Percentiles rank a stretch among this genome's conserved stretches.
phyloP scores from a whole-genome alignment of 2,329 filamentous ascomycete genomes.

The Colletotrichum tropicicola region DNA sequence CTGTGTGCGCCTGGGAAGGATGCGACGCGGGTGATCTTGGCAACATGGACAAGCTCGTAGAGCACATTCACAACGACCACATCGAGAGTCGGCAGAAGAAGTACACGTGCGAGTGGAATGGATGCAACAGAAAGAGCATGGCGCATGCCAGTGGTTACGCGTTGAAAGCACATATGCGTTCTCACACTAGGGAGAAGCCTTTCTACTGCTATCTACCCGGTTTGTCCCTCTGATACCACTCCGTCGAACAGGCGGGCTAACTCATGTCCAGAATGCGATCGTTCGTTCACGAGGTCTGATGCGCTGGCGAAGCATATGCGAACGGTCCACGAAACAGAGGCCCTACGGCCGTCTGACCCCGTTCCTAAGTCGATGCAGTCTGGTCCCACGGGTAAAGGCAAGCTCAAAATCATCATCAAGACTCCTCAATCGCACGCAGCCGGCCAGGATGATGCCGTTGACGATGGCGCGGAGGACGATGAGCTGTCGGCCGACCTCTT shows the following conservation, averaged over 20 bases:
- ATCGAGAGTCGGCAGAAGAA: conserved; percentile 94
- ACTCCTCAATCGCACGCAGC: conserved; percentile 65
- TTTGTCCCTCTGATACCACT: conserved; percentile 49
- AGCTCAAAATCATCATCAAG: conserved; percentile 72
- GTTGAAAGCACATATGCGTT: conserved; percentile 95
- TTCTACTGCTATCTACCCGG: conserved; percentile 96
- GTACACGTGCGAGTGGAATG: conserved; percentile 98
- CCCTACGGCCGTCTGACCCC: conserved; percentile 81
- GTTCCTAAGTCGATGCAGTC: conserved; percentile 75
- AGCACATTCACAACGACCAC: conserved; percentile 91
- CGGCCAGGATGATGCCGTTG: conserved; percentile 62
- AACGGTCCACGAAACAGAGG: conserved; percentile 97
- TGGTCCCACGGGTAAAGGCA: conserved; percentile 54
- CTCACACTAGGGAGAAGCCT: conserved; percentile 96
- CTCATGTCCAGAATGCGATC: conserved; percentile 81
- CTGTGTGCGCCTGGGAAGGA: conserved; percentile 80
- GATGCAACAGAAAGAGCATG: conserved; percentile 87
- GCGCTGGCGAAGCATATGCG: conserved; percentile 98
- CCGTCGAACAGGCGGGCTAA: conserved; percentile 27
- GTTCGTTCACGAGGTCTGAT: conserved; percentile 94
- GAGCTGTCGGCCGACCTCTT: conserved; percentile 67
- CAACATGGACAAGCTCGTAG: conserved; percentile 84
- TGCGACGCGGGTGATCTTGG: conserved; percentile 76
- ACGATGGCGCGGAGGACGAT: conserved; percentile 64
- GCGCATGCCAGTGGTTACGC: conserved; percentile 96